These are phyloP conservation scores for Aureobasidium zeae DNA, from an alignment of 2,329 filamentous ascomycete species.

Conservation along the genomic window DNA sequence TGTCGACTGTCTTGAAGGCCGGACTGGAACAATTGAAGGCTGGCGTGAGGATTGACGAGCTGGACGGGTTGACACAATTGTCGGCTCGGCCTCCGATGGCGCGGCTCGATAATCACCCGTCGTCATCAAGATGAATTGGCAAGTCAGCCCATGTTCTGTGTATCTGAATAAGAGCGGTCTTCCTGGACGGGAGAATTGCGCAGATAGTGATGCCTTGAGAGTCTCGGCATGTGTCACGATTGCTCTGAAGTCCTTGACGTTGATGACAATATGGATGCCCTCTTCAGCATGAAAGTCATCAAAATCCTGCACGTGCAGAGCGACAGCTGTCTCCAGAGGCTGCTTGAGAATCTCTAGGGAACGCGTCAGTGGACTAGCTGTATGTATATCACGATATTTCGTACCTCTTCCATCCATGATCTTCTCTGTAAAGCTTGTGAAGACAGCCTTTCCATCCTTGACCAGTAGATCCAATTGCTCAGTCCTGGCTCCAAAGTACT, in stretches of 20 bases:
- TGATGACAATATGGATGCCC: conserved; percentile 68
- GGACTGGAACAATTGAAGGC: conserved; percentile 19
- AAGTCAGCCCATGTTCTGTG: conserved; percentile 53
- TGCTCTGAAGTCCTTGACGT: conserved; percentile 73
- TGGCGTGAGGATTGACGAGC: conserved; percentile 26
- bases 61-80: conserved; percentile 28
- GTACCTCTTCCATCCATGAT: conserved; percentile 56
- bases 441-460: conserved; percentile 58
- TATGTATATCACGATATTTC: neutral
- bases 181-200: conserved; percentile 61
- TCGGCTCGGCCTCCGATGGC: conserved; percentile 26
- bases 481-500: conserved; percentile 71
- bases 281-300: conserved; percentile 65
- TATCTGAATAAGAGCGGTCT: conserved; percentile 67
- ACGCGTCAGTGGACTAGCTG: conserved; percentile 14
- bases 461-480: conserved; percentile 73
- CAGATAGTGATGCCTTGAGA: conserved; percentile 55
- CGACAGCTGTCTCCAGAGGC: conserved; percentile 69
- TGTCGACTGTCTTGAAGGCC: conserved; percentile 5
- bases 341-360: conserved; percentile 62
- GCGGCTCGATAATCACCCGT: conserved; percentile 50
- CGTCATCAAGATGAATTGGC: conserved; percentile 76
- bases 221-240: conserved; percentile 68
- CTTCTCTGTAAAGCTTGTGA: conserved; percentile 76
- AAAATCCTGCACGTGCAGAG: conserved; percentile 67